Conservation (phyloP, 495 filamentous ascomycete genomes). For the Aspergillus diversus region DNA sequence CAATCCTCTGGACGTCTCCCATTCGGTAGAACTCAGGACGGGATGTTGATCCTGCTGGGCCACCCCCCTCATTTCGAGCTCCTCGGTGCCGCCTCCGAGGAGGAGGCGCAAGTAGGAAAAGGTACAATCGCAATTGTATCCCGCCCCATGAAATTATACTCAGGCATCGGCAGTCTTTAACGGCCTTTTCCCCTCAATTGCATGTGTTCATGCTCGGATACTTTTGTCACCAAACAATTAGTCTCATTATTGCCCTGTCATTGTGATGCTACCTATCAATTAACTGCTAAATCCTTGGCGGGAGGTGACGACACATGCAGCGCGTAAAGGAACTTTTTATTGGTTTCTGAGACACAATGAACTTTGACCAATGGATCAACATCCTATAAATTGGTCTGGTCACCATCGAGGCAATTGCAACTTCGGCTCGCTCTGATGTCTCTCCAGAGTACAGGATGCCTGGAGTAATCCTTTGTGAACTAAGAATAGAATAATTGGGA, state of each 20-base stretch:
- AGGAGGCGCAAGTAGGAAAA: not conserved
- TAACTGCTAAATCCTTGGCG: slow-evolving; percentile 16
- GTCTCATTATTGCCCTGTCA: not conserved
- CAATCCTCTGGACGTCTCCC: not conserved
- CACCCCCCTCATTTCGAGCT: not conserved
- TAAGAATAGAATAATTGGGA: too few species aligned
- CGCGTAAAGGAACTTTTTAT: slow-evolving; percentile 16
- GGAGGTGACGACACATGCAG: slow-evolving; percentile 27
- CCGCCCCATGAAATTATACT: not conserved
- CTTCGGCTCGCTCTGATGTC: too few species aligned
- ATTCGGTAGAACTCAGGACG: not conserved
- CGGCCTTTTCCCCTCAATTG: not conserved
- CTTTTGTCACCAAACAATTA: not conserved
- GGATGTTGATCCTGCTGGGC: not conserved
- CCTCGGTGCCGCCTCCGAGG: not conserved
- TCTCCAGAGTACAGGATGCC: too few species aligned
- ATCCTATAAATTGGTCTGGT: not conserved
- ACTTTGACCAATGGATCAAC: not conserved
- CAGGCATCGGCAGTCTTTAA: not conserved
- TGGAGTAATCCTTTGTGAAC: too few species aligned
- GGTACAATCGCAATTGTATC: not conserved
- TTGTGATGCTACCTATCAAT: not conserved
- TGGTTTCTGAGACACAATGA: slow-evolving; percentile 18
- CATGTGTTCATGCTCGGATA: not conserved
- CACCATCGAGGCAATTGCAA: not conserved